Conservation (phyloP, 495 filamentous ascomycete species). For the Aspergillus bertholletiae region DNA sequence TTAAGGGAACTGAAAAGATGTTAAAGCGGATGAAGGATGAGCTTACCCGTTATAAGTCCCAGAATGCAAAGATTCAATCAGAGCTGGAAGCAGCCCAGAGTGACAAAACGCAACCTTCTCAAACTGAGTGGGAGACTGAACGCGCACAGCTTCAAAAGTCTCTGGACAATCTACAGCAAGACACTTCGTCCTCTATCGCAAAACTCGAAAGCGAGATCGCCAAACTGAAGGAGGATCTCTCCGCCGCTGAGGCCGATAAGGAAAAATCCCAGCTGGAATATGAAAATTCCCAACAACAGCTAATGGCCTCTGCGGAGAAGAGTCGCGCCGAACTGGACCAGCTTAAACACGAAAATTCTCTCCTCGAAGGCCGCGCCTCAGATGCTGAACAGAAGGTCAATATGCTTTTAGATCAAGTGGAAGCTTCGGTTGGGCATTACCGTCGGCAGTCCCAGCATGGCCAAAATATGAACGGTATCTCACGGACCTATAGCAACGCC, state of each 20-base stretch:
- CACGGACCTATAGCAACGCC: slow-evolving; percentile 43
- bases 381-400: slow-evolving; percentile 93
- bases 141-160: slow-evolving; percentile 62
- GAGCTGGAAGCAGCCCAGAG: slow-evolving; percentile 61
- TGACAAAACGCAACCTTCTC: slow-evolving; percentile 34
- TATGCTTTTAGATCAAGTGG: slow-evolving; percentile 89
- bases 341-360: slow-evolving; percentile 73
- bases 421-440: slow-evolving; percentile 89
- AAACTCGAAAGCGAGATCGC: slow-evolving; percentile 70
- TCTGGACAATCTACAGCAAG: slow-evolving; percentile 61
- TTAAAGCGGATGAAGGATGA: slow-evolving; percentile 98
- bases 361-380: slow-evolving; percentile 74
- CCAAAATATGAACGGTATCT: slow-evolving; percentile 36
- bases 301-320: slow-evolving; percentile 51
- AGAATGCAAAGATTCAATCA: slow-evolving; percentile 77
- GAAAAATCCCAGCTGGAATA: slow-evolving; percentile 54
- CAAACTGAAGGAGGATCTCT: slow-evolving; percentile 64
- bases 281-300: slow-evolving; percentile 55
- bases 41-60: slow-evolving; percentile 78
- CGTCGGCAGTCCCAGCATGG: slow-evolving; percentile 69
- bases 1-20: slow-evolving; percentile 99
- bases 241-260: slow-evolving; percentile 60
- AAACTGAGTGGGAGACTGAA: slow-evolving; percentile 74
- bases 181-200: slow-evolving; percentile 59
- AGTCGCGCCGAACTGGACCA: slow-evolving; percentile 70